Evolutionary conservation across 2,329 filamentous ascomycete genomes (phyloP).

Genomic region (Arthrobotrys iridis): DNA sequence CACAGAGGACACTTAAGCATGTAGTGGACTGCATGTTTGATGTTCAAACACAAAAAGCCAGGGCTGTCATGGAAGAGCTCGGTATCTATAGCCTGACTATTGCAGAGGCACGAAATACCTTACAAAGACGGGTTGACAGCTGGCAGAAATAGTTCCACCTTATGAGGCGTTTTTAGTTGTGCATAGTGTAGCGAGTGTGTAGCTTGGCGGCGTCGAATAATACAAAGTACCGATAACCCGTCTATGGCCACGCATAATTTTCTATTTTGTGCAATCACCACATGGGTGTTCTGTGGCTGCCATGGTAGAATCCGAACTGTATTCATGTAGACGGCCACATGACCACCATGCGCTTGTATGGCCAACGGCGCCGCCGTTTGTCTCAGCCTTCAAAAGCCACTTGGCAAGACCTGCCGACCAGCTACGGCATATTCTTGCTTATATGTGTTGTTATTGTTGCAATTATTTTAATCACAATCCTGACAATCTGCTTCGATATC

Average conservation of each 20-base stretch:
- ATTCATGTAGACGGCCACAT: constrained; percentile 17
- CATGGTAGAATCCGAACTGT: background rate
- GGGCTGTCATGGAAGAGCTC: constrained; percentile 54
- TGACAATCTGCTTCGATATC: constrained; percentile 39
- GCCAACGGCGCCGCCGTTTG: constrained; percentile 14
- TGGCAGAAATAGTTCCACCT: constrained; percentile 47
- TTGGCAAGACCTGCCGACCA: constrained; percentile 35
- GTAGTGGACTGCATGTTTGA: constrained; percentile 57
- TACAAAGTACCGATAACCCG: background rate
- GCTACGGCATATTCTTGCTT: background rate
- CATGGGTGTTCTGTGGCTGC: constrained; percentile 16
- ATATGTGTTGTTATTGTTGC: constrained; percentile 52
- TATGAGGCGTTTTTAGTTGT: constrained; percentile 35
- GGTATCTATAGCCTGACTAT: constrained; percentile 52
- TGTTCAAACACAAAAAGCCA: constrained; percentile 57
- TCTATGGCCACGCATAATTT: background rate
- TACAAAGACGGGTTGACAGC: constrained; percentile 51
- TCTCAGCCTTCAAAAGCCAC: constrained; percentile 52
- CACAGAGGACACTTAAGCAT: constrained; percentile 55
- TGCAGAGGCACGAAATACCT: constrained; percentile 41
- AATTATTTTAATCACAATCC: constrained; percentile 41
- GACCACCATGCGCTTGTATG: constrained; percentile 1
- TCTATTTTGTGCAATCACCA: background rate
- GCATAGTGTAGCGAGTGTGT: constrained; percentile 16
- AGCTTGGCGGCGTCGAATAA: constrained; percentile 23